Evolutionary conservation across 495 filamentous ascomycete species (phyloP), one percentile per base, ranked within the genome.

Genomic region (Aspergillus heteromorphus): DNA sequence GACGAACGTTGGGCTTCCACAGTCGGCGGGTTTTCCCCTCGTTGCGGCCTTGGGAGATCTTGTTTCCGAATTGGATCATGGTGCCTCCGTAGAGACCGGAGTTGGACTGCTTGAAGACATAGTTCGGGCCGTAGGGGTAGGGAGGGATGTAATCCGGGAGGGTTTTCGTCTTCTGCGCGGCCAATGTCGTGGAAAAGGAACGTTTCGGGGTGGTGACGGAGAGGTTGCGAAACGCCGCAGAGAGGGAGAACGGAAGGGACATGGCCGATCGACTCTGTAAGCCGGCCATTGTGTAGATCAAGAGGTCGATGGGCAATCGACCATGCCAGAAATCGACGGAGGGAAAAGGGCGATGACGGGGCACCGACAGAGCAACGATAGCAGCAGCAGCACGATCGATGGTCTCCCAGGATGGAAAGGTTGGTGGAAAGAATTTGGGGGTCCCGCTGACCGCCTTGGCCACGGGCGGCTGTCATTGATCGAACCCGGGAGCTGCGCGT

Each of bases 31-130:
- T 90, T 69, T 96, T 96, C 74, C 83, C 83, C 63, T 88, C 79
- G 72, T 88, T 83, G 48, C 78, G 75, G 45, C 75, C 75, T 59
- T 83, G 70, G 21, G 89, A 89, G 42, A 97, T 90, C 56, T 84
- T 87, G 83, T 98, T 96, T 65, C 93, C 93, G 79, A 89, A 93
- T 53, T 85, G 89, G 73, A 93, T 91, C 49, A 79, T 80, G 43
- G 81, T 73, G 40, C 76, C 75, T 43, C 87, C 92, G 77, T 93
- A 97, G 7, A 97, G 84, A 56, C 92, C 92, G 42, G 81, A 78
- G 77, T 95, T 88, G 54, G 85, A 82, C 70, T 96, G 91, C 69
- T 95, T 93, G 82, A 87, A 97, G 58, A 83, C 76, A 47, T 73
- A 77, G 48, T 83, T 77, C n/a, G 84, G 82, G n/a, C 87, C 87